A percentile compares a stretch with the other conserved stretches of the same genome.
Conservation (phyloP, 345 rosid species). For the Hypericum androsaemum region DNA sequence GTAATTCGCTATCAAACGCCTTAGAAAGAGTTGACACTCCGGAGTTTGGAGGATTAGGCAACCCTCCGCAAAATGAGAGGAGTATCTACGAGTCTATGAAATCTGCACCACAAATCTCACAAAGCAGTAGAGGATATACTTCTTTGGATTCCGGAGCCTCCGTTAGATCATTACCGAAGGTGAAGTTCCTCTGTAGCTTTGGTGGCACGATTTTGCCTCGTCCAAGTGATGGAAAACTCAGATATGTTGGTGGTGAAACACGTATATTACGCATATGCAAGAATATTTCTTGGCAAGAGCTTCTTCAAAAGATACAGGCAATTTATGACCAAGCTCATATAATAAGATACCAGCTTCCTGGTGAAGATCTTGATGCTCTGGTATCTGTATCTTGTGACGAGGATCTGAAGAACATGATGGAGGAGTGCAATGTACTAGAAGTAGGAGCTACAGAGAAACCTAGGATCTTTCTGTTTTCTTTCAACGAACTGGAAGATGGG, state of each 20-base stretch:
- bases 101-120: conserved; percentile 28
- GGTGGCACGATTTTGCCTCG: conserved; percentile 77
- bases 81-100: conserved; percentile 30
- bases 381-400: conserved; percentile 75
- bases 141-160: conserved; percentile 12
- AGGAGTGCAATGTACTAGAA: conserved; percentile 69
- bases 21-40: conserved; percentile 15
- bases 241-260: conserved; percentile 89
- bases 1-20: conserved; percentile 6
- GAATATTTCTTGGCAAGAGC: conserved; percentile 42
- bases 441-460: conserved; percentile 57
- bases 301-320: conserved; percentile 52
- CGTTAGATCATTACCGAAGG: conserved; percentile 19
- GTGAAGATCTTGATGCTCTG: conserved; percentile 85
- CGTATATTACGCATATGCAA: conserved; percentile 60
- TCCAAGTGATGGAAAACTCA: conserved; percentile 73
- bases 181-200: conserved; percentile 81
- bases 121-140: conserved; percentile 23
- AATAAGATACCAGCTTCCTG: conserved; percentile 87
- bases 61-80: conserved; percentile 11
- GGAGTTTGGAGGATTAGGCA: conserved; percentile 24
- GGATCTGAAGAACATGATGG: conserved; percentile 75
- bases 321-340: conserved; percentile 61
- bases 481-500: conserved; percentile 35
- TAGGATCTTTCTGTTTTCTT: conserved; percentile 59